Conservation (phyloP, 73 alveolate genomes). For the Paramecium caudatum region DNA sequence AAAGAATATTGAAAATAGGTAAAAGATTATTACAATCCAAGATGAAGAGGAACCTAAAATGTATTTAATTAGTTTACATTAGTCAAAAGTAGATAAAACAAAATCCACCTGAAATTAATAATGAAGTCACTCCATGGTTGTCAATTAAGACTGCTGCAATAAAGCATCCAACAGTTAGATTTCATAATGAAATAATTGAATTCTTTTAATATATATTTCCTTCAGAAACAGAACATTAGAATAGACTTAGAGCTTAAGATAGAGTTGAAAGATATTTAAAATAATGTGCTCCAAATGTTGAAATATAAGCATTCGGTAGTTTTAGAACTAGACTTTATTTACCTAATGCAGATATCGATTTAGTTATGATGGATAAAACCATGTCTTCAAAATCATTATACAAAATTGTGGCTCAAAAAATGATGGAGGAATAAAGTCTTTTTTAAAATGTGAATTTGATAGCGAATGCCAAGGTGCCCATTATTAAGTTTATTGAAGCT, state of each 20-base stretch:
- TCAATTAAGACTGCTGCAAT: slow-evolving; percentile 46
- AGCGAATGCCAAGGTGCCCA: slow-evolving; percentile 95
- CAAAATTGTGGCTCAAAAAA: slow-evolving; percentile 74
- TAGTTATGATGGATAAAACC: slow-evolving; percentile 75
- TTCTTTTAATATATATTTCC: slow-evolving; percentile 91
- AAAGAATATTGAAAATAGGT: not conserved
- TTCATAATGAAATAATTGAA: slow-evolving; percentile 98
- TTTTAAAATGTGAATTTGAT: slow-evolving; percentile 76
- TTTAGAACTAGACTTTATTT: slow-evolving; percentile 92
- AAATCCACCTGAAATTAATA: slow-evolving; percentile 27
- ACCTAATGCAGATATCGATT: slow-evolving; percentile 97
- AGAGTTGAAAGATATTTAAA: slow-evolving; percentile 73
- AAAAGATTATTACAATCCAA: slow-evolving; percentile 38
- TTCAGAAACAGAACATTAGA: slow-evolving; percentile 81
- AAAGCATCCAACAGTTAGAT: slow-evolving; percentile 85
- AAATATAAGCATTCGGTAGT: slow-evolving; percentile 93
- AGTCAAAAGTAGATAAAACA: slow-evolving; percentile 33
- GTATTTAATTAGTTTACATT: slow-evolving; percentile 7
- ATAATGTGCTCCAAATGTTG: slow-evolving; percentile 75
- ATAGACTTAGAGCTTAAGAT: slow-evolving; percentile 80
- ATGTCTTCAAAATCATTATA: slow-evolving; percentile 66
- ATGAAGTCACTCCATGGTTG: slow-evolving; percentile 72
- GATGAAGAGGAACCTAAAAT: slow-evolving; percentile 61
- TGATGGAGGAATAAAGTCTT: slow-evolving; percentile 54
- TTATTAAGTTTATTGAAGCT: slow-evolving; percentile 88